phyloP scores from a whole-genome alignment of 2,329 filamentous ascomycete genomes.

The Pestalotiopsis sp. region DNA sequence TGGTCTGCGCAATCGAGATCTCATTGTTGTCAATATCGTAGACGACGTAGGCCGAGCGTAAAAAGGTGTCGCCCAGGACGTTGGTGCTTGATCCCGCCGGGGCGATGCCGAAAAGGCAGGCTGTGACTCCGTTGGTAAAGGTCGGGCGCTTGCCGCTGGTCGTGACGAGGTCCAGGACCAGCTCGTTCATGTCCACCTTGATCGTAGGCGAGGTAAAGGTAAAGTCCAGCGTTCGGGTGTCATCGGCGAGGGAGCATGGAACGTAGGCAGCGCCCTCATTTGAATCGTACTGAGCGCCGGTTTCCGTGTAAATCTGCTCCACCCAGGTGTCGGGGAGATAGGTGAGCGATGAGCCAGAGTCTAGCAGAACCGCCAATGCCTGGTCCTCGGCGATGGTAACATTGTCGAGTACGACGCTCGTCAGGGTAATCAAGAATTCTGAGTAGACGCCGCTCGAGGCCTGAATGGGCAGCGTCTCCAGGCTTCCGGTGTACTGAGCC shows the following conservation, averaged over 20 bases:
- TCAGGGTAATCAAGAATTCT: constrained; percentile 73
- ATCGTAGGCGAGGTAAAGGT: constrained; percentile 58
- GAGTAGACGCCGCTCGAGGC: constrained; percentile 50
- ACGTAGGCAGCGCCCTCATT: constrained; percentile 61
- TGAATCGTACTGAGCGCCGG: constrained; percentile 53
- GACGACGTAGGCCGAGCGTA: constrained; percentile 75
- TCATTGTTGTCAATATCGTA: constrained; percentile 74
- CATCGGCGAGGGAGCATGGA: constrained; percentile 53
- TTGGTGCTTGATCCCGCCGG: constrained; percentile 57
- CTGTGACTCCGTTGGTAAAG: constrained; percentile 54
- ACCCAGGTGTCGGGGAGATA: constrained; percentile 62
- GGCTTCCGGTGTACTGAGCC: constrained; percentile 61
- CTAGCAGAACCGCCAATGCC: constrained; percentile 67
- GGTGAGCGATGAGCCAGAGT: constrained; percentile 69
- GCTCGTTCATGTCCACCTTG: constrained; percentile 58
- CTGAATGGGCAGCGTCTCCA: constrained; percentile 71
- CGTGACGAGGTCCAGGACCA: constrained; percentile 57
- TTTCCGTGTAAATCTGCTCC: constrained; percentile 45
- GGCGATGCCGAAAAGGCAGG: constrained; percentile 70
- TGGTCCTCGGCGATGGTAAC: constrained; percentile 46
- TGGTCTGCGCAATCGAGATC: constrained; percentile 70
- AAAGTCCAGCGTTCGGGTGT: constrained; percentile 50
- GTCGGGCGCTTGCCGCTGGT: constrained; percentile 48
- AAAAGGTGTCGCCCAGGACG: constrained; percentile 74
- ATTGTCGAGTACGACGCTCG: constrained; percentile 51